Conservation (phyloP, 331 rosid species). For the Malus hybrid region DNA sequence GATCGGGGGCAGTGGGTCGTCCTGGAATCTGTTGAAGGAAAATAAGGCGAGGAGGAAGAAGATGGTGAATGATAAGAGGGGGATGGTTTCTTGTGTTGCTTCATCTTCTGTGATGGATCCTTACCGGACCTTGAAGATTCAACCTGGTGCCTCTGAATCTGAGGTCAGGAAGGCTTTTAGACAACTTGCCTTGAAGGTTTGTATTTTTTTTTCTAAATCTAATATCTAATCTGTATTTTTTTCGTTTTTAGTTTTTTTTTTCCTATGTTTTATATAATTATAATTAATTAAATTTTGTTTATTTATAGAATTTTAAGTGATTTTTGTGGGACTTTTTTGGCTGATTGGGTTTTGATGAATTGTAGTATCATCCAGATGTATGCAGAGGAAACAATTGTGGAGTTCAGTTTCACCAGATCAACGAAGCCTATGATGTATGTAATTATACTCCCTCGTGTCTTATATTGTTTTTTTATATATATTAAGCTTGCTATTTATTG, state of each 20-base stretch:
- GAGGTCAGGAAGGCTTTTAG: constrained; percentile 84
- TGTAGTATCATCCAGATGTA: constrained; percentile 94
- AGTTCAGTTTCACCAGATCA: constrained; percentile 72
- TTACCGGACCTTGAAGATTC: constrained; percentile 63
- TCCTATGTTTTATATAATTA: neutral
- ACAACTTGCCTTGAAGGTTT: constrained; percentile 83
- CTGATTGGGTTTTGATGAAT: neutral
- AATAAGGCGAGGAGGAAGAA: constrained; percentile 18
- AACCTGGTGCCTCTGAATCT: constrained; percentile 68
- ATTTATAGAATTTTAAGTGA: neutral
- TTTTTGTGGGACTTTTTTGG: neutral
- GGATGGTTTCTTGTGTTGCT: constrained; percentile 28
- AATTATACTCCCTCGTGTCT: neutral
- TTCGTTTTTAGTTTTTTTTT: neutral
- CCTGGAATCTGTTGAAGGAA: constrained; percentile 36
- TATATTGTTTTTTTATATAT: neutral
- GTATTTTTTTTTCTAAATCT: neutral
- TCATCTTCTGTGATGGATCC: constrained; percentile 52
- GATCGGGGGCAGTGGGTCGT: constrained; percentile 35
- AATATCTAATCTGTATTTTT: neutral
- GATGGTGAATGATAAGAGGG: constrained; percentile 7
- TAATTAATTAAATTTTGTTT: neutral
- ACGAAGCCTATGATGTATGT: constrained; percentile 87
- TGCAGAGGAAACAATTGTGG: constrained; percentile 74
- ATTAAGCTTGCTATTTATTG: neutral